A percentile compares a stretch with the other conserved stretches of the same genome.
These are phyloP conservation scores for Ustilago bromivora DNA, from an alignment of 1,284 basidiomycete species.

Conservation along the genomic window DNA sequence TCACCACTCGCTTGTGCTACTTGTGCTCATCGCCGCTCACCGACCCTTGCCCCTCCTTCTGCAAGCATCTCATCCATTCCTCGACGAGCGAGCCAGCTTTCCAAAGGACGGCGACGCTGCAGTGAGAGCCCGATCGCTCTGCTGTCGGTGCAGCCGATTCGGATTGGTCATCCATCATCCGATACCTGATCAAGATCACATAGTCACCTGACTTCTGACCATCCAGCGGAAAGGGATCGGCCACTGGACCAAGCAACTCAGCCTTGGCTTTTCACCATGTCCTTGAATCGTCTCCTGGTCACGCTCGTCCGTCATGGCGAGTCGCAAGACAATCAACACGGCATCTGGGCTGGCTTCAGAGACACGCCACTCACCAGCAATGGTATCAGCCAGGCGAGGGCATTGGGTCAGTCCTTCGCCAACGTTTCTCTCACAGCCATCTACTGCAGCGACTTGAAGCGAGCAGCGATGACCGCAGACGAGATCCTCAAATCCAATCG, in stretches of 20 bases:
- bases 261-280: slow-evolving; percentile 12
- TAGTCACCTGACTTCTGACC: neutral
- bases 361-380: slow-evolving; percentile 85
- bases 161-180: neutral
- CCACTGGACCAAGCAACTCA: neutral
- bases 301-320: slow-evolving; percentile 60
- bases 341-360: slow-evolving; percentile 83
- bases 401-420: slow-evolving; percentile 78
- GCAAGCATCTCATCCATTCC: neutral
- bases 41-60: neutral
- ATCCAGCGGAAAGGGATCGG: neutral
- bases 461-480: slow-evolving; percentile 80
- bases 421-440: slow-evolving; percentile 77
- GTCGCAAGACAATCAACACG: slow-evolving; percentile 70
- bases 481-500: slow-evolving; percentile 73
- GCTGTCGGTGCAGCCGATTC: neutral
- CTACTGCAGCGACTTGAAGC: slow-evolving; percentile 82
- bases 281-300: slow-evolving; percentile 47
- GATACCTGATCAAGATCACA: neutral
- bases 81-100: neutral
- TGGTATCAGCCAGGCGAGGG: slow-evolving; percentile 87
- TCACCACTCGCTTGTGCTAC: neutral
- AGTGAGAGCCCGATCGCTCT: neutral
- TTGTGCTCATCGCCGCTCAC: neutral
- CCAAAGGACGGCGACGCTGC: neutral